phyloP scores from a whole-genome alignment of 257 asterid genomes.

The Penstemon eatonii region DNA sequence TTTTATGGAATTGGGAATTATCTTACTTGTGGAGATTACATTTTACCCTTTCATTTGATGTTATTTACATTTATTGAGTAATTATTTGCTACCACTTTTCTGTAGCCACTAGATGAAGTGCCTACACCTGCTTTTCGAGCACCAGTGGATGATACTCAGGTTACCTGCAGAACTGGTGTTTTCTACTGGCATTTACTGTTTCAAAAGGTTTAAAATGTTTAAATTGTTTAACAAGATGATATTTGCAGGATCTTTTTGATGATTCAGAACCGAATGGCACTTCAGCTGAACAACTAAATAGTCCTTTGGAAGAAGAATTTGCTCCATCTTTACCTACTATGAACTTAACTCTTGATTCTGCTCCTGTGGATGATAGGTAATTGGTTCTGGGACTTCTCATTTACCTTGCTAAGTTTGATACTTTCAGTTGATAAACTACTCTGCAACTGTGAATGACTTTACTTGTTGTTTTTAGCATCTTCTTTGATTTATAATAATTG shows the following conservation, averaged over 20 bases:
- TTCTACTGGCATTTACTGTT: constrained; percentile 20
- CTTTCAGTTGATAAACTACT: constrained; percentile 7
- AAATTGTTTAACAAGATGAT: constrained; percentile 27
- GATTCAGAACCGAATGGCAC: constrained; percentile 51
- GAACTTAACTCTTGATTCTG: constrained; percentile 81
- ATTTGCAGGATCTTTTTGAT: constrained; percentile 67
- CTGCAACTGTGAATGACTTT: constrained; percentile 7
- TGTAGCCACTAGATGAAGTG: constrained; percentile 50
- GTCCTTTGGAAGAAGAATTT: constrained; percentile 52
- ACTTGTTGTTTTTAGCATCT: constrained; percentile 10
- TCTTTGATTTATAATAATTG: constrained; percentile 18
- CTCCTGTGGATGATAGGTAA: constrained; percentile 63
- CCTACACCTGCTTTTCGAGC: constrained; percentile 55
- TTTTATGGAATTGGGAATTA: constrained; percentile 10
- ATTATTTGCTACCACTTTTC: constrained; percentile 26
- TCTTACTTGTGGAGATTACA: background rate
- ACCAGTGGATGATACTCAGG: constrained; percentile 77
- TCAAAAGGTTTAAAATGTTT: constrained; percentile 27
- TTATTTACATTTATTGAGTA: constrained; percentile 10
- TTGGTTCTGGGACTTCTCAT: constrained; percentile 20
- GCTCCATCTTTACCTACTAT: constrained; percentile 68
- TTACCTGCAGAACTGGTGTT: constrained; percentile 30
- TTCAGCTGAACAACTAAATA: constrained; percentile 37
- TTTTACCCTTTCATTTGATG: constrained; percentile 19
- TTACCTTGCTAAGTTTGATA: constrained; percentile 12